Percentiles rank a stretch among this genome's conserved stretches.
phyloP scores from a whole-genome alignment of 805 yeast species.

The Wickerhamiella slavikovae region DNA sequence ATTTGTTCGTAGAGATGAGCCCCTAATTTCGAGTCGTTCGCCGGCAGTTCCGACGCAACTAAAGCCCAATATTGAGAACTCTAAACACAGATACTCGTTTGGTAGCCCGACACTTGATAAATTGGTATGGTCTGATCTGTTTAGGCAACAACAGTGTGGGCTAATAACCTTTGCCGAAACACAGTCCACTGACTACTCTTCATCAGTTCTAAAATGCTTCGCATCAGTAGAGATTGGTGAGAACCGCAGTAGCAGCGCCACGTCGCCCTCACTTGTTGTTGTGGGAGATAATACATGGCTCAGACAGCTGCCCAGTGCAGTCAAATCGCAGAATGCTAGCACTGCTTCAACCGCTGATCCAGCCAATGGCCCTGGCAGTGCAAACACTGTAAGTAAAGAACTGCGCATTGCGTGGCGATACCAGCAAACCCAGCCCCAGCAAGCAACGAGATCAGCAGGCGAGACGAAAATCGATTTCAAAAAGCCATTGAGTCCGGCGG shows the following conservation, averaged over 20 bases:
- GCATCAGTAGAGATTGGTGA: constrained; percentile 48
- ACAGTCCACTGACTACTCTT: constrained; percentile 55
- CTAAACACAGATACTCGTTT: constrained; percentile 46
- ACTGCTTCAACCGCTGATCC: background rate
- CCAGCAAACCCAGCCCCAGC: constrained; percentile 23
- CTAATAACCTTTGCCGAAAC: no score
- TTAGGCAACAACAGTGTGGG: no score
- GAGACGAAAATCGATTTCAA: constrained; percentile 8
- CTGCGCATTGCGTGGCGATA: constrained; percentile 92
- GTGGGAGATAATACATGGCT: constrained; percentile 10
- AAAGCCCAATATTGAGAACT: constrained; percentile 52
- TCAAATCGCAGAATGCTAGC: constrained; percentile 30
- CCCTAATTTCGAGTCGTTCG: constrained; percentile 52
- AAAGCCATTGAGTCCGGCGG: constrained; percentile 7
- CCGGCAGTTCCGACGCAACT: constrained; percentile 65
- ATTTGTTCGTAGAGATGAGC: constrained; percentile 51
- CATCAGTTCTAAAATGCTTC: constrained; percentile 46
- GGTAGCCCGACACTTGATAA: constrained; percentile 72
- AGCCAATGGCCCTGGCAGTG: constrained; percentile 9
- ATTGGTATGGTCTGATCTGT: no score
- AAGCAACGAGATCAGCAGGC: constrained; percentile 10
- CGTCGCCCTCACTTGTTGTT: constrained; percentile 8
- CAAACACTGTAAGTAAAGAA: constrained; percentile 42
- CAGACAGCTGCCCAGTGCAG: constrained; percentile 28
- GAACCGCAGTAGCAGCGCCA: constrained; percentile 30